Base-by-base conservation (phyloP, 2,329 filamentous ascomycete species). In the Fusarium paranaense region DNA sequence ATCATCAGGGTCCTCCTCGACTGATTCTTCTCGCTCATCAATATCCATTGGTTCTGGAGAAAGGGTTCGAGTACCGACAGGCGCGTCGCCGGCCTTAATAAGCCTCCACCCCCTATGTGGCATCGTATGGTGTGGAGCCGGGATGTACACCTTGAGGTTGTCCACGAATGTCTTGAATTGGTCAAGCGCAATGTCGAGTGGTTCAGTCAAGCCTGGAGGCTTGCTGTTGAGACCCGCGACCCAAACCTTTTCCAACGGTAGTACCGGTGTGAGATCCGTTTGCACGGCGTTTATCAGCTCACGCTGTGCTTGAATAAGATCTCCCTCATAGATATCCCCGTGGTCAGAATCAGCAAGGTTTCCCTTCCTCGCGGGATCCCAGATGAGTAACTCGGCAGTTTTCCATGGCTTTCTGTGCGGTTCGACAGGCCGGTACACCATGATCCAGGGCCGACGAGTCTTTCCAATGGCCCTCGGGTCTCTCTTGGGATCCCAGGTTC, bases 311-410 rank as follows among this genome's bases (percentile, higher is more conserved):
- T 82, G 77, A 3, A 83, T 80, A 4, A 91, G 81, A 16, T 85
- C 82, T 1, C 73, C 72, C 61, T 83, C 79, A 2, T 74, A 76
- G 1, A 81, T 47, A 2, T 61, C 6, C 6, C 71, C 50, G 16
- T 70, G 66, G 0, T 66, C 60, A 0, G 70, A 66, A 0, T 67
- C 60, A 0, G 73, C 67, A 8, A 80, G 78, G 30, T 77, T 81
- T 1, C 78, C 71, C 2, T 68, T 72, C 9, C 82, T 80, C 1
- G 78, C 72, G 2, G 81, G 66, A 70, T 91, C 89, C 88, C 88
- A 90, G 42, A 91, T 87, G 7, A 91, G 80, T 14, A 91, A 73
- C 72, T 91, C 88, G 3, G 83, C 82, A 2, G 62, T 60, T 1
- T 2, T 71, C 76, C 81, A 85, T 1, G 78, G 72, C 25, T 63